Evolutionary conservation across 2,329 filamentous ascomycete species (phyloP), one percentile per base, ranked within the genome.

Genomic region (Coleophoma crateriformis): DNA sequence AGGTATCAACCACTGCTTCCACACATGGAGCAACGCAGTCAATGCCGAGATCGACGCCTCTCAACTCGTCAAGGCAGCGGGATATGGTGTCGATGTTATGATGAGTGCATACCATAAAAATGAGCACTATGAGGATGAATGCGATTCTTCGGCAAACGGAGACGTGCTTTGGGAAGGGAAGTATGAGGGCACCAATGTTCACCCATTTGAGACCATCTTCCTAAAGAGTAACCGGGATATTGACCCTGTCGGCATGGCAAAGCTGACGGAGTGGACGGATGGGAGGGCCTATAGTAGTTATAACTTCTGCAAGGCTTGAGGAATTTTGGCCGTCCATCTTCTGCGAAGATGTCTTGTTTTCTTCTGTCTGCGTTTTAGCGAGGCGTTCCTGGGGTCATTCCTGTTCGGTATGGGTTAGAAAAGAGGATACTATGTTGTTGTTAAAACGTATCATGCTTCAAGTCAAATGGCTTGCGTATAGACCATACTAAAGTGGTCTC

Each of bases 151-250:
- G 1, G 42, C 48, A 40, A 58, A 55, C 32, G 48, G 48, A 3
- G 61, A 64, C 49, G 40, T 58, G 27, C 35, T 62, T n/a, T 55
- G 45, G 34, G 46, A 60, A 11, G 49, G 49, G 1, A 45, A 42
- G 15, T 62, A 63, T 45, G 61, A 60, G 33, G 62, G 61, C 1
- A 60, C 50, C 10, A 58, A 57, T 48, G 42, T 63, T 6, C 55
- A 59, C 52, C 56, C 58, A 2, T 64, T 53, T 19, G 59, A 64
- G 54, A 63, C 58, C 14, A 45, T 58, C 7, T 64, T 61, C 38
- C 52, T 55, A 15, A 64, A 64, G 51, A 58, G 54, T 12, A 61
- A 63, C 50, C 46, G 60, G 19, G 45, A 58, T 41, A 50, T 62
- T 15, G 54, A 58, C 40, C 49, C 48, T 1, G 22, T 56, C 1